Evolutionary conservation across 2,329 filamentous ascomycete species (phyloP).

Genomic region (Pezicula neosporulosa): DNA sequence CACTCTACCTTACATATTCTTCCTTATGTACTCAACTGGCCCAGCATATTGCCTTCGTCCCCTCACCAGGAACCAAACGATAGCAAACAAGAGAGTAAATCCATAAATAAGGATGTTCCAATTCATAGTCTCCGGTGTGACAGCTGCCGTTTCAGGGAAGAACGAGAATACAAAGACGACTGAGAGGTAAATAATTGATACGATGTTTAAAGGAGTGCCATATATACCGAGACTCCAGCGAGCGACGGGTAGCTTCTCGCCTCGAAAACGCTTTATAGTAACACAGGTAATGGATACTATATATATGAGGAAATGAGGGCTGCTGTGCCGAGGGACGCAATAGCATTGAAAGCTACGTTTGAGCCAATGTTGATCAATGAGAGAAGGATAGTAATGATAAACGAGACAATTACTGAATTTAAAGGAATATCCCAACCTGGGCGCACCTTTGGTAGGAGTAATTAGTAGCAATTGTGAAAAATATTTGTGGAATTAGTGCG

Average conservation of each 20-base stretch:
- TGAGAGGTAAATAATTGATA: slow-evolving; percentile 37
- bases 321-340: slow-evolving; percentile 45
- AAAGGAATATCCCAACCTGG: slow-evolving; percentile 35
- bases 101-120: slow-evolving; percentile 25
- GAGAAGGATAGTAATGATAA: slow-evolving; percentile 9
- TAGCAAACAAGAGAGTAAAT: slow-evolving; percentile 8
- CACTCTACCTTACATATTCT: no score
- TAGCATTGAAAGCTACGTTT: slow-evolving; percentile 46
- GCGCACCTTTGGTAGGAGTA: slow-evolving; percentile 22
- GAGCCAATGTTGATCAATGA: slow-evolving; percentile 39
- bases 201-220: slow-evolving; percentile 37
- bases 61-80: slow-evolving; percentile 25
- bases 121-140: slow-evolving; percentile 42
- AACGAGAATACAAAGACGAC: slow-evolving; percentile 44
- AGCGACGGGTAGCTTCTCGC: slow-evolving; percentile 32
- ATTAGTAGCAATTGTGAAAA: background rate
- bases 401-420: slow-evolving; percentile 24
- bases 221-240: slow-evolving; percentile 38
- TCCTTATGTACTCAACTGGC: slow-evolving; percentile 10
- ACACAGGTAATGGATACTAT: slow-evolving; percentile 37
- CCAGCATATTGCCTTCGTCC: slow-evolving; percentile 28
- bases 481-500: background rate
- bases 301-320: slow-evolving; percentile 45
- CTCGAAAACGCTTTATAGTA: slow-evolving; percentile 37
- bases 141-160: slow-evolving; percentile 36